Base-by-base conservation (phyloP, 2,329 filamentous ascomycete species). In the Diaporthe sp. region DNA sequence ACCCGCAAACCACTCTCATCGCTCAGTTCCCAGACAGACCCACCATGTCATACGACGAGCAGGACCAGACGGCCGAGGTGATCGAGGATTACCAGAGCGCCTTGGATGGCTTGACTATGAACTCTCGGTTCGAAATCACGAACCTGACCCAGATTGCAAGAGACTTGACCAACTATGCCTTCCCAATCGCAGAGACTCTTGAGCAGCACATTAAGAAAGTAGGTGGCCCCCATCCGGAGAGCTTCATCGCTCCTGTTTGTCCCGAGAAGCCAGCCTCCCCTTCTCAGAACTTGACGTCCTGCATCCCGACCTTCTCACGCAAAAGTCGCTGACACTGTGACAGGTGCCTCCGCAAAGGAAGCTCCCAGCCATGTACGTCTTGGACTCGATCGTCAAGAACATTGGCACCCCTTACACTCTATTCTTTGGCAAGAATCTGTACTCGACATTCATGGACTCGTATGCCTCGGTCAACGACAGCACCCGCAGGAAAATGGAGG, bases 351-450 rank as follows among this genome's bases (percentile, higher is more conserved):
- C 97, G 53, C 90, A 92, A 77, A 96, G 95, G 84, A 99, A 98
- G 82, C 88, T 99, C 3, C 96, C 97, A 25, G 95, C 97, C n/a
- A 90, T 99, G 39, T 99, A 98, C 85, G 95, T 99, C 79, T 93
- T 99, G 82, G 97, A 99, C 86, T 98, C 96, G 22, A 96, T 99
- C 77, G 96, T 98, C 82, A 99, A 99, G 86, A 98, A 99, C 87
- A 95, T 99, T 77, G 97, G 97, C 77, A 98, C 96, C 0, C 97
- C 97, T 10, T 99, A 99, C 85, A 98, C 96, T 0, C 89, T 98
- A 17, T 98, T 98, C 84, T 94, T 99, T 78, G 95, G 96, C 71
- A 93, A 95, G 55, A 96, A 96, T 81, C 91, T 99, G 53, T 98
- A 96, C 85, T 91, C 93, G 80, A 98, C 95, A 6, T 99, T 98